phyloP scores from a whole-genome alignment of 345 rosid species.

The Noccaea bulbosa region DNA sequence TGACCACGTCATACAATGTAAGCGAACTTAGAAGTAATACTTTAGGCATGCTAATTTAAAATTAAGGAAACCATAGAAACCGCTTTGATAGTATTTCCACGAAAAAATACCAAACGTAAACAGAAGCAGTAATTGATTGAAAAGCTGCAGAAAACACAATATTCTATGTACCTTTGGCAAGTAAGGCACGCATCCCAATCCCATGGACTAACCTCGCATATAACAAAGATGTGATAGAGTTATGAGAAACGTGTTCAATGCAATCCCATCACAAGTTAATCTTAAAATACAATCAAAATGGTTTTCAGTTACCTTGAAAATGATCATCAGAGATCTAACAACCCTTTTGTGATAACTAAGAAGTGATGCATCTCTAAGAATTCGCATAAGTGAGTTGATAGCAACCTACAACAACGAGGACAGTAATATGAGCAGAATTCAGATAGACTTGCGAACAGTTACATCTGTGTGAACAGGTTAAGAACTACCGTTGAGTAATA shows the following conservation, averaged over 20 bases:
- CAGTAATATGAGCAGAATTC: conserved; percentile 35
- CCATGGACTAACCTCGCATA: conserved; percentile 91
- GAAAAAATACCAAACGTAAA: conserved; percentile 20
- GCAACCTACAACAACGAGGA: conserved; percentile 70
- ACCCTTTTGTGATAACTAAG: conserved; percentile 96
- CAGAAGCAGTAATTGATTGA: conserved; percentile 16
- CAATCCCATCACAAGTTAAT: conserved; percentile 10
- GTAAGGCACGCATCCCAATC: conserved; percentile 95
- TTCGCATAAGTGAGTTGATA: conserved; percentile 94
- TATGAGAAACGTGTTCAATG: conserved; percentile 14
- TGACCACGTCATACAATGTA: conserved; percentile 8
- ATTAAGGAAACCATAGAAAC: conserved; percentile 11
- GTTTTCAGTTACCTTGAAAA: conserved; percentile 72
- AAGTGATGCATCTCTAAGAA: conserved; percentile 95
- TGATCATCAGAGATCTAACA: conserved; percentile 95
- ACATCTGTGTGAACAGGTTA: too few relatives aligned
- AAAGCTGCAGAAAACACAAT: conserved; percentile 30
- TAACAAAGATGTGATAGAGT: conserved; percentile 29
- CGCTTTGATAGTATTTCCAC: conserved; percentile 2
- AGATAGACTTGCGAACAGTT: too few relatives aligned
- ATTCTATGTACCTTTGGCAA: conserved; percentile 65
- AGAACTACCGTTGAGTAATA: conserved; percentile 85
- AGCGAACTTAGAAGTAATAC: conserved; percentile 5
- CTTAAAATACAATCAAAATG: conserved; percentile 16
- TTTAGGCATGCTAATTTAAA: conserved; percentile 10